Evolutionary conservation across 768 basidiomycete species (phyloP), one percentile per base, ranked within the genome.

Genomic region (Serendipita sp.): DNA sequence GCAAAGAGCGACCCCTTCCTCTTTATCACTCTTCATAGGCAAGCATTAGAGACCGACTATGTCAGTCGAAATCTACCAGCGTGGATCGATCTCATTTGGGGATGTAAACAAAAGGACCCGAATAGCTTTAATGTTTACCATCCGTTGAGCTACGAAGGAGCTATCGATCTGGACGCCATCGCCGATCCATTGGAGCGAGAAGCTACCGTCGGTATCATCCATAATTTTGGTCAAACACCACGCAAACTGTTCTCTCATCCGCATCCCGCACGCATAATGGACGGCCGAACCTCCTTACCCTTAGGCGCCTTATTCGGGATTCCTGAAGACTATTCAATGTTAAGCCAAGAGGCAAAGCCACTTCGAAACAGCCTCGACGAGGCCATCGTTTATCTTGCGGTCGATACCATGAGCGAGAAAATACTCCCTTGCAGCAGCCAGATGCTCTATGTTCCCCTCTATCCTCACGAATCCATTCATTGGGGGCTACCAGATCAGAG

Each of bases 41-140:
- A 91, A 88, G 91, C 91, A 0, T 77, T 95, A 20, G 92, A 97
- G 73, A 93, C 90, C 66, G 80, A 85, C 48, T 81, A 84, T 67
- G 93, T 92, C 61, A 91, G 90, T 73, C 82, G 88, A 66, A 78
- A 87, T 66, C 77, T 97, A 11, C 84, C 88, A 0, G 79, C 81
- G 9, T 96, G 94, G 93, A 94, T 97, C 66, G 94, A 97, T 69
- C 78, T 96, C 31, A 88, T 94, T 60, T 97, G 93, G 90, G 89
- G 89, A 38, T 82, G 74, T 71, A 88, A 88, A 65, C 90, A 95
- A 76, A 82, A 82, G 2, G 90, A 94, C 68, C 75, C 81, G 0
- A 80, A 79, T 4, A 81, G 86, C 0, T 73, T 85, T 64, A 97
- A 96, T 67, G 87, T 85, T 4, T 96, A 90, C 75, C 93, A 96